phyloP scores from a whole-genome alignment of 2,329 filamentous ascomycete species.

The Torrubiellomyces zombiae region DNA sequence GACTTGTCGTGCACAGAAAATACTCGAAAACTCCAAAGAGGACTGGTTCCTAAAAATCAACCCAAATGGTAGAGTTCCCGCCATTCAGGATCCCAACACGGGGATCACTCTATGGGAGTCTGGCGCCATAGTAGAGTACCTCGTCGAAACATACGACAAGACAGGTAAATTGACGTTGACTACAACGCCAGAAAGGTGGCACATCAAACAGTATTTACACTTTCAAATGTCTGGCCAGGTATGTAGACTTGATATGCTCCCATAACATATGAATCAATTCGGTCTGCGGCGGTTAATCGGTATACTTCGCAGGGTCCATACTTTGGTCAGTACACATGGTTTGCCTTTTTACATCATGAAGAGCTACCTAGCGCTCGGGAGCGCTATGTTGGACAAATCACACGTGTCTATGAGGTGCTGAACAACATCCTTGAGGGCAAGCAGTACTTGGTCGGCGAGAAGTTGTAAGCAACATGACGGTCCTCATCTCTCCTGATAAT shows the following conservation, averaged over 20 bases:
- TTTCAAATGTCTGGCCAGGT: constrained; percentile 22
- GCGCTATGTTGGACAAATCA: constrained; percentile 14
- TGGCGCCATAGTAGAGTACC: constrained; percentile 15
- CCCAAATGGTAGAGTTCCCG: constrained; percentile 18
- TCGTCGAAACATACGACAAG: constrained; percentile 14
- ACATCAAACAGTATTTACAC: constrained; percentile 17
- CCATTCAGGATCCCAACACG: constrained; percentile 18
- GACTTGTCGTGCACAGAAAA: constrained; percentile 5
- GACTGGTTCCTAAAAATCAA: constrained; percentile 13
- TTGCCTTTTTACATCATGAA: constrained; percentile 12
- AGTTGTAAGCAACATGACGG: constrained; percentile 13
- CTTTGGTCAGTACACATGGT: constrained; percentile 18
- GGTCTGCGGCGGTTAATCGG: background rate
- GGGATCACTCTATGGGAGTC: constrained; percentile 10
- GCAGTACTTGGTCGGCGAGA: constrained; percentile 18
- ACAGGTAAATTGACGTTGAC: constrained; percentile 11
- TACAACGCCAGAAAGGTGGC: constrained; percentile 12
- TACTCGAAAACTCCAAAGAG: constrained; percentile 10
- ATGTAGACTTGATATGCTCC: background rate
- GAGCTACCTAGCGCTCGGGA: constrained; percentile 13
- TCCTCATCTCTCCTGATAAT: no score
- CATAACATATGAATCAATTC: no score
- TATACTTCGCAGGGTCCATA: constrained; percentile 15
- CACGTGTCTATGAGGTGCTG: constrained; percentile 15
- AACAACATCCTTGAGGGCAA: constrained; percentile 16